phyloP scores from a whole-genome alignment of 2,329 filamentous ascomycete species.

The Alternaria novae-zelandiae region DNA sequence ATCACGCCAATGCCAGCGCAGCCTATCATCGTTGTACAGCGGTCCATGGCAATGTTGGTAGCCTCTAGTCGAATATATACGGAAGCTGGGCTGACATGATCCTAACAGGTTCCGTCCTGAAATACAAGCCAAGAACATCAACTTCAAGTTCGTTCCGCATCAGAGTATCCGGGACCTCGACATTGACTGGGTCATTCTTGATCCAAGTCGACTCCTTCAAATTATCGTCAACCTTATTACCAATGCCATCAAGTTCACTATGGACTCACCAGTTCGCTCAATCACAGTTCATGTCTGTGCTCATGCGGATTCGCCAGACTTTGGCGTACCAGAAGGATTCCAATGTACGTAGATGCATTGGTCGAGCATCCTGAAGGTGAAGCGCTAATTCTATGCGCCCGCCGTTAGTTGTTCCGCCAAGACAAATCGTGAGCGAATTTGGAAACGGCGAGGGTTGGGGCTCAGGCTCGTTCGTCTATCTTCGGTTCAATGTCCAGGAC shows the following conservation, averaged over 20 bases:
- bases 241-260: slow-evolving; percentile 57
- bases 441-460: slow-evolving; percentile 37
- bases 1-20: slow-evolving; percentile 49
- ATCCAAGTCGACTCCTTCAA: slow-evolving; percentile 52
- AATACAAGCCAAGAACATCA: slow-evolving; percentile 37
- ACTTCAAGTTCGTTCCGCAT: slow-evolving; percentile 41
- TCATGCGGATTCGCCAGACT: slow-evolving; percentile 38
- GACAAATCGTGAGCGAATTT: slow-evolving; percentile 19
- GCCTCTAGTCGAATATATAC: background rate
- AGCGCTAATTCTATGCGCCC: background rate
- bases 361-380: background rate
- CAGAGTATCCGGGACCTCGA: slow-evolving; percentile 40
- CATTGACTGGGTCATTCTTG: slow-evolving; percentile 51
- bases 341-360: slow-evolving; percentile 11
- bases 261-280: slow-evolving; percentile 38
- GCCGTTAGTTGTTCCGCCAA: slow-evolving; percentile 26
- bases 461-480: slow-evolving; percentile 32
- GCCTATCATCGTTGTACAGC: slow-evolving; percentile 41
- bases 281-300: slow-evolving; percentile 51
- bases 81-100: background rate
- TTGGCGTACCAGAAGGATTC: slow-evolving; percentile 21
- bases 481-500: slow-evolving; percentile 41
- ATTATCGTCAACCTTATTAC: slow-evolving; percentile 54
- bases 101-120: slow-evolving; percentile 37
- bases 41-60: slow-evolving; percentile 45